Base-by-base conservation (phyloP, 2,329 filamentous ascomycete species). In the Escovopsis sp. region DNA sequence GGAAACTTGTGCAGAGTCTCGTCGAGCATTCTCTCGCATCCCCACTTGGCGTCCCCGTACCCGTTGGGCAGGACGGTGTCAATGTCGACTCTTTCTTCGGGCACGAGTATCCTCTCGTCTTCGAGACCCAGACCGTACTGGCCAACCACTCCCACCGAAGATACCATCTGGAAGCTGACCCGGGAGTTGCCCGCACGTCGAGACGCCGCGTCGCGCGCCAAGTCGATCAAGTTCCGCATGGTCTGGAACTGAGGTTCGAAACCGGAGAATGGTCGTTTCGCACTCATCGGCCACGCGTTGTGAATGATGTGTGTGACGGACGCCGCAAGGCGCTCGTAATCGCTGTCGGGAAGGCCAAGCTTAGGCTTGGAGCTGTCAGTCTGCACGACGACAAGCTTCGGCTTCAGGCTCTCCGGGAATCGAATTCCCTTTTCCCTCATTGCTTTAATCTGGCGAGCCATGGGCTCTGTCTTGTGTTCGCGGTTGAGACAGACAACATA, bases 31-130 rank as follows among this genome's bases (percentile, higher is more conserved):
- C 56, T 51, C 49, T 75, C 70, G 49, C 69, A 74, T 1, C 60
- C 59, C 35, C 52, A 66, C 47, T 75, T 75, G 2, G 68, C 72
- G 5, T 75, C 69, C 6, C 58, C 59, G 46, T 75, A 75, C n/a
- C 70, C 69, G 12, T 55, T 64, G 1, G 63, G 60, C 4, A 71
- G 53, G 0, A 68, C 63, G 0, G 57, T 52, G 2, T 60, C 59
- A 1, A 71, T 57, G 0, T 40, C 41, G 15, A 68, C 53, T 0
- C 53, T 48, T n/a, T 62, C 50, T 46, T 77, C 72, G 0, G 64
- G 65, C 0, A 73, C 66, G 2, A 39, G 33, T 10, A 18, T 35
- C 15, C 33, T 43, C 39, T 23, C 36, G 38, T 37, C 18, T 15
- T 50, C 51, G 3, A 46, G 43, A 28, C 41, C 45, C 2, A 55